Percentiles rank a stretch among this genome's conserved stretches.
Conservation (phyloP, 2,329 filamentous ascomycete species). For the Trichoderma hamatum region DNA sequence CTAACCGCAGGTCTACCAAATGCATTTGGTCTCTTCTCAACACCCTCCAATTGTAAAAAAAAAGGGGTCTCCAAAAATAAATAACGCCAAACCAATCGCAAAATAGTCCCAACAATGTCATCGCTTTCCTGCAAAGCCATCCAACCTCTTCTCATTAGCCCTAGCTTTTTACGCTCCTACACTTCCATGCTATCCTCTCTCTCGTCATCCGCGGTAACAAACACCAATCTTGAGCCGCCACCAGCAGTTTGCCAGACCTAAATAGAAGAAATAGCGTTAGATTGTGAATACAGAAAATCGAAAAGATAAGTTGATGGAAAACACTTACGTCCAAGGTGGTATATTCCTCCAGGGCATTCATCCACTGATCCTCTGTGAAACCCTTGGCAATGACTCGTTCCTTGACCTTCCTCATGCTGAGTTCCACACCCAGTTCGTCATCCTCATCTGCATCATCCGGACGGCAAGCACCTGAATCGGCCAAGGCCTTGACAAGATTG, state of each 20-base stretch:
- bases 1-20: constrained; percentile 25
- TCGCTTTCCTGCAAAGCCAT: constrained; percentile 7
- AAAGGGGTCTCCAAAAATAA: constrained; percentile 28
- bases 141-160: neutral
- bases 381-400: constrained; percentile 94
- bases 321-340: constrained; percentile 81
- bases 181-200: constrained; percentile 53
- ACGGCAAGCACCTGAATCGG: constrained; percentile 82
- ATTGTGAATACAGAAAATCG: neutral
- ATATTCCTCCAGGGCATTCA: constrained; percentile 86
- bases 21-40: constrained; percentile 9
- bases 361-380: constrained; percentile 93
- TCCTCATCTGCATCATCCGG: constrained; percentile 66
- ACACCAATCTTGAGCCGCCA: constrained; percentile 70
- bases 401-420: constrained; percentile 85
- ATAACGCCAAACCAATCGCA: constrained; percentile 39
- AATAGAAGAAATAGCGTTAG: constrained; percentile 19
- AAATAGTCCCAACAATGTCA: constrained; percentile 25
- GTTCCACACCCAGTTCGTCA: constrained; percentile 61
- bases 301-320: constrained; percentile 10
- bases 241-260: constrained; percentile 80
- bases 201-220: constrained; percentile 63
- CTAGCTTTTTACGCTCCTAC: constrained; percentile 20
- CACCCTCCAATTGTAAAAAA: neutral
- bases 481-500: constrained; percentile 86